phyloP scores from a whole-genome alignment of 306 rosid species.

The Lathyrus tuberosus region DNA sequence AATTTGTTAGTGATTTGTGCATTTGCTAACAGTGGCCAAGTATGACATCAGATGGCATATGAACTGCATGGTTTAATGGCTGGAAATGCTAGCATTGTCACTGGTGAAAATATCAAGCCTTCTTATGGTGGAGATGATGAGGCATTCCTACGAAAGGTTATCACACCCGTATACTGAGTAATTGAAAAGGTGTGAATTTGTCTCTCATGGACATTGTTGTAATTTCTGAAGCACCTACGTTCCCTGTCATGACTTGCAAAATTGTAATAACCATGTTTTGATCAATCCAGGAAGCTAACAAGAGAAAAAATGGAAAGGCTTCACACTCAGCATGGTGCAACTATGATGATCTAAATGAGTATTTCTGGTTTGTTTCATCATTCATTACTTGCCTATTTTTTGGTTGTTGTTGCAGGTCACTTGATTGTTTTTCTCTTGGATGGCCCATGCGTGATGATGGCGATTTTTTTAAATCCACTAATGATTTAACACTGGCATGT shows the following conservation, averaged over 20 bases:
- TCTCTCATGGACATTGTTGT: conserved; percentile 31
- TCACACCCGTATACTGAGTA: conserved; percentile 82
- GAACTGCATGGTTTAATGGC: conserved; percentile 97
- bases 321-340: conserved; percentile 89
- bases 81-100: conserved; percentile 97
- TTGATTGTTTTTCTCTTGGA: conserved; percentile 95
- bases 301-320: conserved; percentile 75
- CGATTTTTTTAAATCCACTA: conserved; percentile 82
- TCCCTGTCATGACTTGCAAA: conserved; percentile 22
- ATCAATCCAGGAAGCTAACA: conserved; percentile 68
- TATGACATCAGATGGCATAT: conserved; percentile 79
- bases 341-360: conserved; percentile 95
- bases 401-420: conserved; percentile 60
- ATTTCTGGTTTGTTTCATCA: conserved; percentile 72
- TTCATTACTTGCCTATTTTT: conserved; percentile 17
- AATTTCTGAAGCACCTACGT: conserved; percentile 35
- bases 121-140: conserved; percentile 98
- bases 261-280: conserved; percentile 29
- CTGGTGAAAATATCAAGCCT: conserved; percentile 98
- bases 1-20: conserved; percentile 15
- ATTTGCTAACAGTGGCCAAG: conserved; percentile 39
- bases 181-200: conserved; percentile 65
- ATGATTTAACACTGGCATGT: conserved; percentile 50
- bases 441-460: conserved; percentile 99
- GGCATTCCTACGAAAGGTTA: conserved; percentile 89